Evolutionary conservation across 2,329 filamentous ascomycete genomes (phyloP), one percentile per base, ranked within the genome.

Genomic region (Penicillium sp.): DNA sequence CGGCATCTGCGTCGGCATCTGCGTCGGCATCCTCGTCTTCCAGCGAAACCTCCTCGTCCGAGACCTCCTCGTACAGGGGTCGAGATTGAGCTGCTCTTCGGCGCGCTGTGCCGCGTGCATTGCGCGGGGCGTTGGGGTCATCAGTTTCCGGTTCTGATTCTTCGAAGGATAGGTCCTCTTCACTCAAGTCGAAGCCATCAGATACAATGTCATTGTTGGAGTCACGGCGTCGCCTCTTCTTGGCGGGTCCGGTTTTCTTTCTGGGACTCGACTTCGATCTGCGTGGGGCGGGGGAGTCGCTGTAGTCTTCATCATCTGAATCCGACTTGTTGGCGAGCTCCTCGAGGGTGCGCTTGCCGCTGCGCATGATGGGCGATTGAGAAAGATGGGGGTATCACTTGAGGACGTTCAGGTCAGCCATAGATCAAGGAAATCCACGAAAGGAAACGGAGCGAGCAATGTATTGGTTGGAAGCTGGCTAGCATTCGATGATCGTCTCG

Each of bases 91-190:
- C 78, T n/a, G 78, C 80, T 52, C 75, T 75, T 56, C 84, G 79
- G 58, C 80, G 78, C 37, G 79, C 76, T 41, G 82, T 75, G 29
- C 84, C 84, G 43, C 81, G 80, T 15, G 81, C 80, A 60, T 84
- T 85, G 51, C 78, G 74, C 61, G 82, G 80, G 1, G 78, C 70
- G 47, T 67, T 68, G 7, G 61, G 54, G 26, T 75, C 72, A 2
- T 75, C 72, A 41, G 41, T 46, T 18, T 74, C 68, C 33, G 66
- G 63, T 15, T 81, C 78, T 3, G 70, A 75, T 26, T 79, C 78
- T 33, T 78, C 72, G 29, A 72, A 72, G 6, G 71, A 70, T 7
- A 75, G 55, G 13, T 77, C 76, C 8, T 74, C 75, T 43, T 71
- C 72, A 8, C 67, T 13, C 20, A 63, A 60, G 20, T 76, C 65